Evolutionary conservation across 768 basidiomycete genomes (phyloP).

Genomic region (Hygrocybe coccinea): DNA sequence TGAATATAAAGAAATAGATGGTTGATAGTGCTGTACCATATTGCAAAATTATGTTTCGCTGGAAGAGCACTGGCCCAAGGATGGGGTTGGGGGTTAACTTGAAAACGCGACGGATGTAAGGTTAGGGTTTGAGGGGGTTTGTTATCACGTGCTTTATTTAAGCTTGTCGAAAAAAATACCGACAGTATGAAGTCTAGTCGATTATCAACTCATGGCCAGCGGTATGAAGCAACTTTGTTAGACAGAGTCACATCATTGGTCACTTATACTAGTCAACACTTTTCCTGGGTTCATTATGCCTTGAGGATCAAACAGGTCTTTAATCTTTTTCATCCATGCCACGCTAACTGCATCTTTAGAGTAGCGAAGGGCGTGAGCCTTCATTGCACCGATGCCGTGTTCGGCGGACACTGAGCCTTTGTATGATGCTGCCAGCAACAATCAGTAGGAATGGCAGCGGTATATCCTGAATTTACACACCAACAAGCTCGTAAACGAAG

Average conservation of each 20-base stretch:
- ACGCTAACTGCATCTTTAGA: slow-evolving; percentile 79
- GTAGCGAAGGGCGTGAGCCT: slow-evolving; percentile 83
- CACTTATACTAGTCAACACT: slow-evolving; percentile 39
- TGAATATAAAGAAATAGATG: background rate
- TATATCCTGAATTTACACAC: slow-evolving; percentile 39
- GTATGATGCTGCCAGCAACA: slow-evolving; percentile 50
- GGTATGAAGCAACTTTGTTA: too few species aligned
- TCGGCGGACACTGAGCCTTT: slow-evolving; percentile 94
- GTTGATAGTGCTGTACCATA: background rate
- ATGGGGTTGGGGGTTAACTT: slow-evolving; percentile 50
- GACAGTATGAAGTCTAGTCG: too few species aligned
- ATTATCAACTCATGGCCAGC: too few species aligned
- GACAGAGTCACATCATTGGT: background rate
- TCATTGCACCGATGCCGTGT: slow-evolving; percentile 96
- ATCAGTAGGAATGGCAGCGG: slow-evolving; percentile 1
- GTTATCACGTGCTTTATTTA: slow-evolving; percentile 24
- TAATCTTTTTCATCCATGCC: slow-evolving; percentile 86
- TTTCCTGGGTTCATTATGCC: slow-evolving; percentile 94
- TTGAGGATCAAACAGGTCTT: slow-evolving; percentile 80
- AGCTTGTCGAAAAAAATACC: too few species aligned
- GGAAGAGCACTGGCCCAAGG: slow-evolving; percentile 32
- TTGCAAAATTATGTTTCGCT: background rate
- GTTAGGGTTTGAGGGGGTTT: slow-evolving; percentile 29
- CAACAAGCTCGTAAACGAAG: slow-evolving; percentile 87
- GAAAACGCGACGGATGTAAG: slow-evolving; percentile 2